These are phyloP conservation scores for Apiospora aurea DNA, from an alignment of 2,329 filamentous ascomycete species.

Conservation along the genomic window DNA sequence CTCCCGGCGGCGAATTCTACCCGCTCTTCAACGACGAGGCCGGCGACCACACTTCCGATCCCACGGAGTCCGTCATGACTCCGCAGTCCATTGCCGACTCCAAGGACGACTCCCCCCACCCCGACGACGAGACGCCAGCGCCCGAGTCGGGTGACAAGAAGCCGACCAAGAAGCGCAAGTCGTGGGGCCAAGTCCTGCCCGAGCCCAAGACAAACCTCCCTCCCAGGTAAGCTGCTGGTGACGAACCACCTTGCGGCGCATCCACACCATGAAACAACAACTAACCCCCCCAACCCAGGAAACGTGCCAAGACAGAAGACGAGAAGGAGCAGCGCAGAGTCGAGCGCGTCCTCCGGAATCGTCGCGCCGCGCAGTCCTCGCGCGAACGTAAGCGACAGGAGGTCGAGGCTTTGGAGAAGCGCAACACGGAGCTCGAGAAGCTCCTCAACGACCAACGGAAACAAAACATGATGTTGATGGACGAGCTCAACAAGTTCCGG, in stretches of 20 bases:
- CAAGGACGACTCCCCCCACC: conserved; percentile 32
- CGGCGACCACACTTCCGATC: conserved; percentile 47
- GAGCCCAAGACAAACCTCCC: conserved; percentile 96
- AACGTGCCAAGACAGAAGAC: conserved; percentile 98
- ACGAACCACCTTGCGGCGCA: background rate
- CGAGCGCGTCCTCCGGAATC: conserved; percentile 95
- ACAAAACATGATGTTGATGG: conserved; percentile 54
- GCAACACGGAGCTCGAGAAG: conserved; percentile 74
- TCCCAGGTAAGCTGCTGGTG: conserved; percentile 69
- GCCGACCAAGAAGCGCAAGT: conserved; percentile 91
- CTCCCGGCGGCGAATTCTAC: conserved; percentile 56
- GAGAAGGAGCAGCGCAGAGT: conserved; percentile 98
- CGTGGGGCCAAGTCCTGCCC: conserved; percentile 96
- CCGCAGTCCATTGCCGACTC: conserved; percentile 50
- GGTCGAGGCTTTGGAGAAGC: conserved; percentile 83
- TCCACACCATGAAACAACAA: too few species aligned
- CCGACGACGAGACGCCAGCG: conserved; percentile 30
- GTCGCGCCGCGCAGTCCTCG: conserved; percentile 94
- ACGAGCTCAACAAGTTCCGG: conserved; percentile 58
- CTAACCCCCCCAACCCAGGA: conserved; percentile 57
- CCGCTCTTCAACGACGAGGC: conserved; percentile 53
- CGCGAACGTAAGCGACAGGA: conserved; percentile 89
- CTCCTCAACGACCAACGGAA: conserved; percentile 67
- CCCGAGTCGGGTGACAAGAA: conserved; percentile 65
- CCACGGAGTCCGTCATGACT: conserved; percentile 56